Conservation (phyloP, 805 yeast species). For the Metschnikowia rubicola region DNA sequence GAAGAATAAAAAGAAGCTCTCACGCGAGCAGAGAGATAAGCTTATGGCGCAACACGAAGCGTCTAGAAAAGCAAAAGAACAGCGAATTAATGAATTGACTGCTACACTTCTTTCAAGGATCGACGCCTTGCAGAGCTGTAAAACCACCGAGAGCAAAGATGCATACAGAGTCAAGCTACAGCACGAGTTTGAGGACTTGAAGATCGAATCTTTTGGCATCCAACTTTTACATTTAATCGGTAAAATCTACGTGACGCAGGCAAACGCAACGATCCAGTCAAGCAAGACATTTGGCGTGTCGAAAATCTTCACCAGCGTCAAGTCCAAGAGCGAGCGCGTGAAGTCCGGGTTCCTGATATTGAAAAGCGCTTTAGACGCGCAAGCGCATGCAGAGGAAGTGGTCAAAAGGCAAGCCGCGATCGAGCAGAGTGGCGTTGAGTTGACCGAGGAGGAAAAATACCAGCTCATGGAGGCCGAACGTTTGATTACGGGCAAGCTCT, state of each 20-base stretch:
- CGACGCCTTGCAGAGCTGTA: conserved; percentile 52
- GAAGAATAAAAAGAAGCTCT: conserved; percentile 30
- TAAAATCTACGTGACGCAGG: conserved; percentile 69
- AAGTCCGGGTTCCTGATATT: conserved; percentile 82
- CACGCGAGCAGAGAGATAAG: conserved; percentile 45
- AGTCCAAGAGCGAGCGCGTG: conserved; percentile 78
- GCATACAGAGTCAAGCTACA: conserved; percentile 52
- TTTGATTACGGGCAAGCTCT: conserved; percentile 77
- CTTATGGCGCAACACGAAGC: conserved; percentile 49
- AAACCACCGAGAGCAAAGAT: conserved; percentile 56
- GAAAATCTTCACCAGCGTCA: conserved; percentile 74
- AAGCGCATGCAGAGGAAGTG: conserved; percentile 64
- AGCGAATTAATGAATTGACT: conserved; percentile 50
- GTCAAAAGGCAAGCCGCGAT: conserved; percentile 60
- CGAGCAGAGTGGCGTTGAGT: conserved; percentile 29
- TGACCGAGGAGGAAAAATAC: conserved; percentile 31
- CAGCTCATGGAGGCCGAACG: conserved; percentile 71
- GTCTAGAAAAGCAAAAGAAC: conserved; percentile 47
- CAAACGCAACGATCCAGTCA: conserved; percentile 67
- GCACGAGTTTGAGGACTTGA: conserved; percentile 72
- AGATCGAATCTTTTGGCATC: conserved; percentile 92
- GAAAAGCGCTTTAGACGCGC: conserved; percentile 85
- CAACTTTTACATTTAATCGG: conserved; percentile 85
- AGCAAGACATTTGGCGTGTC: conserved; percentile 84
- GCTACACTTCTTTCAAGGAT: conserved; percentile 48